Conservation (phyloP, 345 rosid genomes). For the Eucalyptus tenuipes region DNA sequence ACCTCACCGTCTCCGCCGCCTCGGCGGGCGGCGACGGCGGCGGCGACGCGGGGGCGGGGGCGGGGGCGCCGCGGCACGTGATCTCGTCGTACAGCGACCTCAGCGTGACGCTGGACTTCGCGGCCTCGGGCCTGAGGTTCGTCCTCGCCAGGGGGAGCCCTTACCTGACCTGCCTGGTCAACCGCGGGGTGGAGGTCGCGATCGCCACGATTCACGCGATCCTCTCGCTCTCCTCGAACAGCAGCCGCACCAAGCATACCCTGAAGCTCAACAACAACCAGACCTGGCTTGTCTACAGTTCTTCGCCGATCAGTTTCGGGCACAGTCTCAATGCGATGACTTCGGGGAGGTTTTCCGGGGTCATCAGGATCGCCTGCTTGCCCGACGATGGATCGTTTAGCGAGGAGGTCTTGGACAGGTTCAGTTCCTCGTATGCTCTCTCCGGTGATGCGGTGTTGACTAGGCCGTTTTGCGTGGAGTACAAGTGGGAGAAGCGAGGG, state of each 20-base stretch:
- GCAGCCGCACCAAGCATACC: constrained; percentile 47
- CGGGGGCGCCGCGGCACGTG: constrained; percentile 11
- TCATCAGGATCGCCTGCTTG: constrained; percentile 45
- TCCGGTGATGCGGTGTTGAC: constrained; percentile 68
- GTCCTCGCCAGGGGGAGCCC: constrained; percentile 87
- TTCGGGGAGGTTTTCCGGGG: constrained; percentile 45
- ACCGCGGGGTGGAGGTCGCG: constrained; percentile 21
- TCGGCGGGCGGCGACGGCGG: constrained; percentile 8
- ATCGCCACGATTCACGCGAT: constrained; percentile 75
- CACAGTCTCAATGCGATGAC: constrained; percentile 30
- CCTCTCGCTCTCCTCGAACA: constrained; percentile 33
- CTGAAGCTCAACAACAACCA: constrained; percentile 63
- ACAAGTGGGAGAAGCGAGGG: constrained; percentile 80
- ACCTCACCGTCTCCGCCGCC: constrained; percentile 58
- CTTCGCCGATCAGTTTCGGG: constrained; percentile 46
- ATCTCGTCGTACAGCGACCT: constrained; percentile 71
- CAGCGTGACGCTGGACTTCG: constrained; percentile 65
- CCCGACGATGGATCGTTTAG: constrained; percentile 25
- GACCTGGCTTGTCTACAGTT: constrained; percentile 75
- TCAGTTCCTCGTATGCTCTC: constrained; percentile 69
- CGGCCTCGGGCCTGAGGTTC: constrained; percentile 60
- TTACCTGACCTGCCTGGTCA: constrained; percentile 54
- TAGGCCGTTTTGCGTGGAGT: constrained; percentile 62
- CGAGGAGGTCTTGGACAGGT: constrained; percentile 62
- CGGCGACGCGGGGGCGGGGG: constrained; percentile 1